Evolutionary conservation across 2,329 filamentous ascomycete species (phyloP), one percentile per base, ranked within the genome.

Genomic region (Aspergillus cejpii): DNA sequence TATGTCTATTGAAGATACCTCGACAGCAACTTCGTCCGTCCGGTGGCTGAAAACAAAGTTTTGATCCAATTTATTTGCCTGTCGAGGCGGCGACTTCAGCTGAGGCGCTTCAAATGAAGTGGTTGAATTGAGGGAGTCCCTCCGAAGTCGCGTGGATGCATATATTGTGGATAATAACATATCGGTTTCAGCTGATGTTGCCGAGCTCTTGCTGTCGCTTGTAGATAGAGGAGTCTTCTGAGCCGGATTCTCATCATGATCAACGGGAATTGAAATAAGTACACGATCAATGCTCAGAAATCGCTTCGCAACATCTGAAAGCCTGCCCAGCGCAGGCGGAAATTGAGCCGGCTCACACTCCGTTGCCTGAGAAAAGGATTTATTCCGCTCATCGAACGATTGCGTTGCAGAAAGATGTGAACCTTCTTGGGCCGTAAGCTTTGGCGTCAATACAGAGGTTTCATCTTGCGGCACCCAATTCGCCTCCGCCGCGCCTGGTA

Each of bases 211-310:
- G 15, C 55, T 50, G 21, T 46, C 48, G 21, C 51, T 53, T 37
- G 41, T 27, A n/a, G 36, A 44, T 6, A 49, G 26, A 19, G 50
- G 37, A n/a, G 36, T n/a, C 5, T 47, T 27, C 1, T 53, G 45
- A 5, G 37, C 12, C 12, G 17, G 6, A 31, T 52, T 44, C 26
- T 48, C 51, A 3, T 47, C 44, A 1, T 49, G 38, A 29, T 49
- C 37, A 17, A 49, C 39, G 7, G 68, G 64, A 19, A 70, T 43
- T 63, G 65, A 70, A 26, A 70, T 45, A 6, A 54, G 52, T 24
- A 69, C 49, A 37, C 55, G 56, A 39, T 68, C 63, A 41, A 69
- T 56, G 10, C 53, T 53, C 29, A 70, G 45, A 8, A 71, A 53
- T 19, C 54, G 54, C 41, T 69, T 70, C 27, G 57, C 56, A 17